phyloP scores from a whole-genome alignment of 139 green algal species.

The Chlamydomonas sp. region DNA sequence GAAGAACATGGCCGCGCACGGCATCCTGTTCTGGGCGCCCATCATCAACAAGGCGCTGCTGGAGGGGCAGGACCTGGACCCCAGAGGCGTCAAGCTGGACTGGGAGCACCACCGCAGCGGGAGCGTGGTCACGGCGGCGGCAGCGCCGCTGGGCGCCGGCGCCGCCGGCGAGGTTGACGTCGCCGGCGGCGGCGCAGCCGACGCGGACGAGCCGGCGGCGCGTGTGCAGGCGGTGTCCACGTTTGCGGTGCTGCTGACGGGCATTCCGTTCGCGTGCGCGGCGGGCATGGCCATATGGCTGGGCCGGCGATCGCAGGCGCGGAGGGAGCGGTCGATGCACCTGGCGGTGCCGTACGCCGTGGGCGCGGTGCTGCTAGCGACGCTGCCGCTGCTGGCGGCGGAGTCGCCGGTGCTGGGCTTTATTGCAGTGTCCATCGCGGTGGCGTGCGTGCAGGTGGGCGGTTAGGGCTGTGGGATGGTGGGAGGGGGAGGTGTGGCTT shows the following conservation, averaged over 20 bases:
- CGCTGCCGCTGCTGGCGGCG: slow-evolving; percentile 9
- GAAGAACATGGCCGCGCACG: slow-evolving; percentile 46
- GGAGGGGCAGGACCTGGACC: slow-evolving; percentile 14
- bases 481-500: background rate
- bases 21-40: slow-evolving; percentile 38
- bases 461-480: background rate
- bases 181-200: background rate
- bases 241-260: slow-evolving; percentile 49
- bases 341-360: slow-evolving; percentile 42
- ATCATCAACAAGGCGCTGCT: slow-evolving; percentile 42
- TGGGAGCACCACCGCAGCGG: slow-evolving; percentile 3
- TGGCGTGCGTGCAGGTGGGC: slow-evolving; percentile 42
- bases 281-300: slow-evolving; percentile 42
- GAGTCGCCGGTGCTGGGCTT: slow-evolving; percentile 10
- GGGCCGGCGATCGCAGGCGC: slow-evolving; percentile 38
- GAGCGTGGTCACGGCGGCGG: background rate
- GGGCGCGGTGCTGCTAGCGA: slow-evolving; percentile 33
- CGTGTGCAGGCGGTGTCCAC: background rate
- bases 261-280: slow-evolving; percentile 45
- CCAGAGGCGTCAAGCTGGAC: slow-evolving; percentile 5
- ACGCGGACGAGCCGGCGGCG: background rate
- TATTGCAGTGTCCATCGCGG: slow-evolving; percentile 3
- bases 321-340: slow-evolving; percentile 32
- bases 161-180: background rate
- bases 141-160: background rate